Percentiles rank a stretch among this genome's conserved stretches.
These are phyloP conservation scores for Solanum tarapatanum DNA, from an alignment of 257 asterid species.

Conservation along the genomic window DNA sequence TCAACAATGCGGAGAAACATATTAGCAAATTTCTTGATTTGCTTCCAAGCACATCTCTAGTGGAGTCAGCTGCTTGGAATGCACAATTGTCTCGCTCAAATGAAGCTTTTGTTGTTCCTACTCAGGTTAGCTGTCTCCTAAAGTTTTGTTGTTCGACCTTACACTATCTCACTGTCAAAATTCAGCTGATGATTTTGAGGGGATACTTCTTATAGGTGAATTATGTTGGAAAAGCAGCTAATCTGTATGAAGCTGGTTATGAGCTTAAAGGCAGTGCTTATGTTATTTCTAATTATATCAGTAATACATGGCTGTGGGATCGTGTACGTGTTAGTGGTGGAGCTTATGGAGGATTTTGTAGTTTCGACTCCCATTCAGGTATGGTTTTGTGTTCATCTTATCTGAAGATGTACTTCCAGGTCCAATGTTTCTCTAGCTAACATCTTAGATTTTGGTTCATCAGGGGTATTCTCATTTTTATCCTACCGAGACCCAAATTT, in stretches of 20 bases:
- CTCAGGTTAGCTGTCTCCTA: slow-evolving; percentile 53
- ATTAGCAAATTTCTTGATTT: slow-evolving; percentile 67
- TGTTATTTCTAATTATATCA: slow-evolving; percentile 73
- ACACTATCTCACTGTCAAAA: background rate
- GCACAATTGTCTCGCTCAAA: slow-evolving; percentile 55
- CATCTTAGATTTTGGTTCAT: slow-evolving; percentile 1
- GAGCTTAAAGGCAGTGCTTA: slow-evolving; percentile 89
- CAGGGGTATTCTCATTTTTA: slow-evolving; percentile 89
- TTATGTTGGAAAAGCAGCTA: slow-evolving; percentile 98
- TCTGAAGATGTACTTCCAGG: background rate
- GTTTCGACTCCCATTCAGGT: slow-evolving; percentile 95
- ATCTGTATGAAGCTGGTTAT: slow-evolving; percentile 77
- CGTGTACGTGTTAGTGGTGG: slow-evolving; percentile 99
- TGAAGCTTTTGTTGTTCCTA: slow-evolving; percentile 93
- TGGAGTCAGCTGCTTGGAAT: slow-evolving; percentile 49
- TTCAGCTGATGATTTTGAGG: background rate
- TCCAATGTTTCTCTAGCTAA: background rate
- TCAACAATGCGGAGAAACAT: slow-evolving; percentile 49
- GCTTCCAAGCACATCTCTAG: slow-evolving; percentile 63
- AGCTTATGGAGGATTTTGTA: slow-evolving; percentile 98
- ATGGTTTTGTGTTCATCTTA: background rate
- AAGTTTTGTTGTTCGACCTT: background rate
- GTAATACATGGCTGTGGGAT: slow-evolving; percentile 97
- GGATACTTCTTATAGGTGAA: slow-evolving; percentile 53
- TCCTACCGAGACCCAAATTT: slow-evolving; percentile 97